Evolutionary conservation across 148 eudicot species (phyloP).

Genomic region (Cornus suecica): DNA sequence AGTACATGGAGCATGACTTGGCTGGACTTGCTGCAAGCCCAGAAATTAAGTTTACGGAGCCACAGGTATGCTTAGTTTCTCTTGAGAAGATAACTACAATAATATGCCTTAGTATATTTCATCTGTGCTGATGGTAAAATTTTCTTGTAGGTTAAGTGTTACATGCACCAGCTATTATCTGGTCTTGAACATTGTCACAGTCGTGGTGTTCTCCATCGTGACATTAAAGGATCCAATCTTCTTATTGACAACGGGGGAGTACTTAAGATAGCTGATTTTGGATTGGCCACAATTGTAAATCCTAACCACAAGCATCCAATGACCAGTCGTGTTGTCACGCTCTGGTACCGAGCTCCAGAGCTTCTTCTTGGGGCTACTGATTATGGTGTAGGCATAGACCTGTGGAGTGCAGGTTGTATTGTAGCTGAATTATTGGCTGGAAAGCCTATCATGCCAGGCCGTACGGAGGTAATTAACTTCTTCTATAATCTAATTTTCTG

Average conservation of each 20-base stretch:
- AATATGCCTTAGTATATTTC: not conserved
- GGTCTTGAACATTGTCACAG: constrained; percentile 95
- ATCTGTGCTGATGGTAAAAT: not conserved
- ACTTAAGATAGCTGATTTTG: constrained; percentile 90
- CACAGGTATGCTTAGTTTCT: constrained; percentile 57
- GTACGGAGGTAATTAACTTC: constrained; percentile 53
- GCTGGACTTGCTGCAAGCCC: constrained; percentile 98
- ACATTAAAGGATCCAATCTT: constrained; percentile 92
- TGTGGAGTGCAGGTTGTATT: constrained; percentile 97
- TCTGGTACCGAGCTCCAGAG: constrained; percentile 98
- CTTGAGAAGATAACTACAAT: not conserved
- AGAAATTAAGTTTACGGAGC: constrained; percentile 72
- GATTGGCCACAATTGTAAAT: constrained; percentile 76
- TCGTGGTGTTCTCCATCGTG: constrained; percentile 82
- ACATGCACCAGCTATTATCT: constrained; percentile 71
- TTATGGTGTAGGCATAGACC: constrained; percentile 82
- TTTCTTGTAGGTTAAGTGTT: constrained; percentile 70
- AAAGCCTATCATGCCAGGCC: constrained; percentile 77
- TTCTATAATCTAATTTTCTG: not conserved
- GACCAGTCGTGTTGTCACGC: constrained; percentile 96
- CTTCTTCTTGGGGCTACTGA: constrained; percentile 91
- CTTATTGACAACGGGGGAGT: constrained; percentile 75
- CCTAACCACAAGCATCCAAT: constrained; percentile 79
- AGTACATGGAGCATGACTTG: constrained; percentile 94
- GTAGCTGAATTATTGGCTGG: constrained; percentile 71